Evolutionary conservation across 495 filamentous ascomycete genomes (phyloP).

Genomic region (Mytilinidion resinicola): DNA sequence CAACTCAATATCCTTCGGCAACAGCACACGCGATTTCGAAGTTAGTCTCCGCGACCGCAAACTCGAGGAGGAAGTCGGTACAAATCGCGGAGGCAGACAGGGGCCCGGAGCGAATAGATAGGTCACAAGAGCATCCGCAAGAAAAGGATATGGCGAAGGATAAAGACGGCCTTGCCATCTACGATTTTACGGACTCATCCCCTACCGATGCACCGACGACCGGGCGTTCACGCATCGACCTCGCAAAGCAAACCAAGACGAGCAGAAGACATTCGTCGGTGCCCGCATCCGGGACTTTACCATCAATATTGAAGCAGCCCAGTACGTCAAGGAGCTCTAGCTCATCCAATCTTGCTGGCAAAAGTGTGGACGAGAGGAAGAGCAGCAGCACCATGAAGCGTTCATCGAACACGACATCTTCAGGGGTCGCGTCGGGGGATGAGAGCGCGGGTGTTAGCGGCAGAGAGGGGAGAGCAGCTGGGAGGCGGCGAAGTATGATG

Average conservation of each 20-base stretch:
- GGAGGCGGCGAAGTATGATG: conserved; percentile 35
- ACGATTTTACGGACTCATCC: conserved; percentile 37
- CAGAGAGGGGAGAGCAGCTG: conserved; percentile 29
- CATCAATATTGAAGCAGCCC: conserved; percentile 8
- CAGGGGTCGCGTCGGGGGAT: background rate
- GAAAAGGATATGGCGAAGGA: conserved; percentile 6
- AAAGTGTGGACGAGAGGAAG: conserved; percentile 2
- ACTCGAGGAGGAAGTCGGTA: background rate
- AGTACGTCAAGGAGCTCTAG: conserved; percentile 2
- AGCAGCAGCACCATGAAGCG: conserved; percentile 1
- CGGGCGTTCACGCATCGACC: conserved; percentile 8
- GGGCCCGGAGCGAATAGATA: background rate
- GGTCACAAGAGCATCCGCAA: background rate
- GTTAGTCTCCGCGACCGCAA: background rate
- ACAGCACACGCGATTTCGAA: background rate
- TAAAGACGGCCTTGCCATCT: conserved; percentile 30
- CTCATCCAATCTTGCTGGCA: background rate
- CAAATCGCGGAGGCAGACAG: background rate
- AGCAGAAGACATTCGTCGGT: conserved; percentile 15
- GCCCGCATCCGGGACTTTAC: conserved; percentile 1
- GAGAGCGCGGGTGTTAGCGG: background rate
- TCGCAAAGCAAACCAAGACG: conserved; percentile 6
- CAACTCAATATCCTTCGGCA: conserved; percentile 18
- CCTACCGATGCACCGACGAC: conserved; percentile 2
- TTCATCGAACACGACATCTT: background rate